These are phyloP conservation scores for Phytophthora sp. DNA, from an alignment of 352 stramenopile genomes.

Conservation along the genomic window DNA sequence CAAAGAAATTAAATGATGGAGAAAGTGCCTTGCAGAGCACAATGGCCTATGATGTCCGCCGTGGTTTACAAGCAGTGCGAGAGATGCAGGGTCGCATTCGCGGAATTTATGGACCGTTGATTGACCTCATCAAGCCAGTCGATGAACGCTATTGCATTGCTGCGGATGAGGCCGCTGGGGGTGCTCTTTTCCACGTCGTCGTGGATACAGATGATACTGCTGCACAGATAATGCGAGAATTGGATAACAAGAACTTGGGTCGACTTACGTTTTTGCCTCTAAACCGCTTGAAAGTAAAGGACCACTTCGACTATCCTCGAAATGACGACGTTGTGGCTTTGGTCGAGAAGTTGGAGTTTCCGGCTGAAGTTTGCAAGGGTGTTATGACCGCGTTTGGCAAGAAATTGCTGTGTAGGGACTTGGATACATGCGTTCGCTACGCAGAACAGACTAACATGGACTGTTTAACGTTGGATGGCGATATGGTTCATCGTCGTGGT, in stretches of 20 bases:
- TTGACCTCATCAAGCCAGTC: constrained; percentile 94
- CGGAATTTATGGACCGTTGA: constrained; percentile 95
- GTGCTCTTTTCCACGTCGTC: constrained; percentile 98
- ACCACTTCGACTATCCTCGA: constrained; percentile 72
- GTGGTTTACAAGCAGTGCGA: constrained; percentile 81
- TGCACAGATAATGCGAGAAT: constrained; percentile 92
- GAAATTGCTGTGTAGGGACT: constrained; percentile 95
- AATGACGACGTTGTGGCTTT: constrained; percentile 87
- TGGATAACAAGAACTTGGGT: constrained; percentile 94
- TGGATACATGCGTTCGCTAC: constrained; percentile 90
- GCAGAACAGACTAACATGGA: constrained; percentile 93
- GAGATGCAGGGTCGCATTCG: constrained; percentile 88
- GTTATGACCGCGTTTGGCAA: constrained; percentile 97
- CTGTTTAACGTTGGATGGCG: constrained; percentile 98
- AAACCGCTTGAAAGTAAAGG: constrained; percentile 90
- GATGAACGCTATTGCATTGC: constrained; percentile 94
- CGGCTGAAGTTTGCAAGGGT: constrained; percentile 86
- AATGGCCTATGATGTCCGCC: constrained; percentile 87
- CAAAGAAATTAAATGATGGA: constrained; percentile 72
- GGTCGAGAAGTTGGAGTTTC: constrained; percentile 88
- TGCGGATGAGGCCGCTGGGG: constrained; percentile 96
- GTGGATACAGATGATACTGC: constrained; percentile 98
- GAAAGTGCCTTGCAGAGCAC: constrained; percentile 83
- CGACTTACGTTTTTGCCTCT: constrained; percentile 98
- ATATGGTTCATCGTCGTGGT: constrained; percentile 97